Conservation (phyloP, 2,329 filamentous ascomycete genomes). For the Xylaria sp. region DNA sequence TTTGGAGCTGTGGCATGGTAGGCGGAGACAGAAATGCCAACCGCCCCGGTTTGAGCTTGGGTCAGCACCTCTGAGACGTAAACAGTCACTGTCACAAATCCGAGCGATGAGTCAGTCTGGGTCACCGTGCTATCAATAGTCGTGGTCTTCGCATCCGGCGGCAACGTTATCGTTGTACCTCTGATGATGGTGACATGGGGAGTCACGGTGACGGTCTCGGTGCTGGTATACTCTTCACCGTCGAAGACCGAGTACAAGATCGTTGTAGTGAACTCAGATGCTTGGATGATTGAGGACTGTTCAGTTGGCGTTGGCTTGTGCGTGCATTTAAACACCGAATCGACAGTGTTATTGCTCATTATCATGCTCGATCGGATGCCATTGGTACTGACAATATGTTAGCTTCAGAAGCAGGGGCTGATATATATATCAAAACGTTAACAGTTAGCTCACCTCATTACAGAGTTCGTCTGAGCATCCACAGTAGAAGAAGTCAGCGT, state of each 20-base stretch:
- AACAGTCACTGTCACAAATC: constrained; percentile 29
- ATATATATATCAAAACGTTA: background rate
- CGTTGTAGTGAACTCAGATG: constrained; percentile 14
- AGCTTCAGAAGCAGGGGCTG: background rate
- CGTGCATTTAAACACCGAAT: background rate
- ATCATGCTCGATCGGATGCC: background rate
- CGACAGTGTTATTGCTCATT: background rate
- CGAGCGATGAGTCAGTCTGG: background rate
- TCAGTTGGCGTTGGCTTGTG: background rate
- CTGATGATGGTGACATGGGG: constrained; percentile 29
- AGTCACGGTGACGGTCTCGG: constrained; percentile 36
- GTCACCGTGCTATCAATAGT: constrained; percentile 2
- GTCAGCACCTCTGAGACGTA: constrained; percentile 17
- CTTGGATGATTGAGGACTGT: constrained; percentile 7
- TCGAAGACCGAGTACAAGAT: constrained; percentile 9
- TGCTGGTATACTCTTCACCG: constrained; percentile 27
- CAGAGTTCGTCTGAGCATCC: constrained; percentile 24
- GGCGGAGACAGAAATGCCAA: constrained; percentile 12
- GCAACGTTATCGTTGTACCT: constrained; percentile 22
- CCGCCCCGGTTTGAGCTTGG: constrained; percentile 15
- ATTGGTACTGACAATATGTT: constrained; percentile 9
- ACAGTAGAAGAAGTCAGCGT: constrained; percentile 11
- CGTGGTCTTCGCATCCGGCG: background rate
- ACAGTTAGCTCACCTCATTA: constrained; percentile 23
- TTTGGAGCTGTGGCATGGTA: constrained; percentile 4